phyloP scores from a whole-genome alignment of 2,329 filamentous ascomycete species.

The Talaromyces sp. region DNA sequence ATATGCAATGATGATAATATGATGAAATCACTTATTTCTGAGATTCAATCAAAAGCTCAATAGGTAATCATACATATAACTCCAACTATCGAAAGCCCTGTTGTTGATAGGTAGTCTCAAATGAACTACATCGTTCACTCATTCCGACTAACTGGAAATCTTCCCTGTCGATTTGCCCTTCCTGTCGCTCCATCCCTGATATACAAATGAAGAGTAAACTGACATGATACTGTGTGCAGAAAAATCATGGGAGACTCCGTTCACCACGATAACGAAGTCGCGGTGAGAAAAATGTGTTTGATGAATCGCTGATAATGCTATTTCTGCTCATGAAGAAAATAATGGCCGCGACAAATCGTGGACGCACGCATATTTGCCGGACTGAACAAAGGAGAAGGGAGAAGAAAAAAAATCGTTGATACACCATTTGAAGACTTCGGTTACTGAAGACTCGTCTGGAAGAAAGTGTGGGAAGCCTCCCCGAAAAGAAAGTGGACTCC shows the following conservation, averaged over 20 bases:
- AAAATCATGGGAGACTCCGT: constrained; percentile 9
- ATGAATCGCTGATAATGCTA: constrained; percentile 8
- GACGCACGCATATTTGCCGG: not conserved
- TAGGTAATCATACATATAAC: constrained; percentile 9
- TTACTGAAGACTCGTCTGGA: not conserved
- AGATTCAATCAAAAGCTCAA: not conserved
- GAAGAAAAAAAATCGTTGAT: not conserved
- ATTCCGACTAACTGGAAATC: not conserved
- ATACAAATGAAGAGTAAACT: constrained; percentile 5
- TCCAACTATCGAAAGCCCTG: not conserved
- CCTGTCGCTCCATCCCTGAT: not conserved
- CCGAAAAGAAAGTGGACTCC: constrained; percentile 12
- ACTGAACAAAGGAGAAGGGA: not conserved
- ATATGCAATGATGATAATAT: not conserved
- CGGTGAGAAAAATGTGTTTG: not conserved
- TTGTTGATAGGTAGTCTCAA: not conserved
- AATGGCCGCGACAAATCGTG: not conserved
- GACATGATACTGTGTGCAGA: constrained; percentile 1
- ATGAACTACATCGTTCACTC: not conserved
- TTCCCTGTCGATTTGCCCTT: not conserved
- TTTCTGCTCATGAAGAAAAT: not conserved
- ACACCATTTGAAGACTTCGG: not conserved
- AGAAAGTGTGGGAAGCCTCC: not conserved
- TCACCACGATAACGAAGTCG: not conserved
- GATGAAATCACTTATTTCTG: not conserved